These are phyloP conservation scores for Physcomitrellopsis africana DNA, from an alignment of 225 moss, liverwort and hornwort genomes.

Conservation along the genomic window DNA sequence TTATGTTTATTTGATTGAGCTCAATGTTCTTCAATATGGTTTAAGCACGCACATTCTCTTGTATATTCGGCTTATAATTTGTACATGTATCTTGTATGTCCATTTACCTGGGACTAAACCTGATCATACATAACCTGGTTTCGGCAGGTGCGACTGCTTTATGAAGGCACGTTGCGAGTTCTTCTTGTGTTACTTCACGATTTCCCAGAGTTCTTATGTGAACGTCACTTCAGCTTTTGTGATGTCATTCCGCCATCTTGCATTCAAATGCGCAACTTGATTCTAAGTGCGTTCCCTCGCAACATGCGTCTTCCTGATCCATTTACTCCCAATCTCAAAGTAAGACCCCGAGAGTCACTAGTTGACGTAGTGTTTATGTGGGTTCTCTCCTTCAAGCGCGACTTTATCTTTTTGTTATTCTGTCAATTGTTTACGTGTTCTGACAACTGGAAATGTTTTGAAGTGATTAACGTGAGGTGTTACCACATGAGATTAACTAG, in stretches of 20 bases:
- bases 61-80: not conserved
- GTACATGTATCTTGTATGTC: not conserved
- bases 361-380: not conserved
- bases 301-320: conserved; percentile 97
- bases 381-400: not conserved
- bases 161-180: conserved; percentile 92
- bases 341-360: conserved; percentile 24
- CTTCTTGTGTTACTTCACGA: conserved; percentile 92
- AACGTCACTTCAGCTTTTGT: conserved; percentile 97
- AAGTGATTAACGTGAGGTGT: not conserved
- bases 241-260: conserved; percentile 91
- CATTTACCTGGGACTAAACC: no score
- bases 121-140: conserved; percentile 22
- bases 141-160: conserved; percentile 80
- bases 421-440: not conserved
- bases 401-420: not conserved
- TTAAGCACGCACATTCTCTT: conserved; percentile 15
- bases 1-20: conserved; percentile 5
- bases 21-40: not conserved
- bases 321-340: conserved; percentile 91
- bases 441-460: not conserved
- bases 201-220: conserved; percentile 94
- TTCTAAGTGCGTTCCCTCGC: conserved; percentile 94
- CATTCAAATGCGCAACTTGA: conserved; percentile 98
- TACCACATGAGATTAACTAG: not conserved